A percentile compares a stretch with the other conserved stretches of the same genome.
Evolutionary conservation across 2,329 filamentous ascomycete genomes (phyloP).

Genomic region (Trichoderma simmonsii): DNA sequence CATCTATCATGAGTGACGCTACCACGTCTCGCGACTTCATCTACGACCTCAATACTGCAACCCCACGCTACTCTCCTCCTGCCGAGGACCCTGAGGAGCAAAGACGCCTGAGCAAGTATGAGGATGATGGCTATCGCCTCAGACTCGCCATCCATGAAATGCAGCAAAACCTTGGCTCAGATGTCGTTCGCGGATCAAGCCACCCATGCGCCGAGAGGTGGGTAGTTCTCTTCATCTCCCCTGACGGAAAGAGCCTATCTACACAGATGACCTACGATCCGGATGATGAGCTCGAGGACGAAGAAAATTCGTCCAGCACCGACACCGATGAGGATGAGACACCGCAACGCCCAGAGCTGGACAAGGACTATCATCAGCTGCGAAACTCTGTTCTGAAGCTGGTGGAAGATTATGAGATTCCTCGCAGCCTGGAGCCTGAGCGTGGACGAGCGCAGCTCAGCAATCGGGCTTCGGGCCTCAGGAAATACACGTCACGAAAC

Average conservation of each 20-base stretch:
- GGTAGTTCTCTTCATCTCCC: constrained; percentile 75
- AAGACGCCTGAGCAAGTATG: constrained; percentile 50
- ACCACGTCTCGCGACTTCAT: constrained; percentile 64
- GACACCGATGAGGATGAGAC: constrained; percentile 62
- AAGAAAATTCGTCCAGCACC: constrained; percentile 59
- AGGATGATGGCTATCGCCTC: constrained; percentile 63
- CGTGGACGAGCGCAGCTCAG: constrained; percentile 63
- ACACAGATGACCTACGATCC: constrained; percentile 70
- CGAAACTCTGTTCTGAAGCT: constrained; percentile 77
- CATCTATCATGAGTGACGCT: constrained; percentile 67
- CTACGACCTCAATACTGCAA: constrained; percentile 51
- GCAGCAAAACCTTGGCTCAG: constrained; percentile 60
- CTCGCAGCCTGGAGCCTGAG: constrained; percentile 60
- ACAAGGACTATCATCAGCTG: constrained; percentile 77
- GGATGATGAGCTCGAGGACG: constrained; percentile 63
- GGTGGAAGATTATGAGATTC: constrained; percentile 79
- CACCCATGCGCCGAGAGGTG: constrained; percentile 82
- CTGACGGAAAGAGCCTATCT: constrained; percentile 67
- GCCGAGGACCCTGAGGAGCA: constrained; percentile 44
- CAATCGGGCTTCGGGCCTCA: constrained; percentile 63
- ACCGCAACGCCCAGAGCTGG: constrained; percentile 59
- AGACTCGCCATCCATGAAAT: constrained; percentile 69
- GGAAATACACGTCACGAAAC: constrained; percentile 59
- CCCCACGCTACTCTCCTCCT: constrained; percentile 54
- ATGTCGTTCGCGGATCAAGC: constrained; percentile 63